Base-by-base conservation (phyloP, 805 yeast species). In the Sugiyamaella valdiviana region DNA sequence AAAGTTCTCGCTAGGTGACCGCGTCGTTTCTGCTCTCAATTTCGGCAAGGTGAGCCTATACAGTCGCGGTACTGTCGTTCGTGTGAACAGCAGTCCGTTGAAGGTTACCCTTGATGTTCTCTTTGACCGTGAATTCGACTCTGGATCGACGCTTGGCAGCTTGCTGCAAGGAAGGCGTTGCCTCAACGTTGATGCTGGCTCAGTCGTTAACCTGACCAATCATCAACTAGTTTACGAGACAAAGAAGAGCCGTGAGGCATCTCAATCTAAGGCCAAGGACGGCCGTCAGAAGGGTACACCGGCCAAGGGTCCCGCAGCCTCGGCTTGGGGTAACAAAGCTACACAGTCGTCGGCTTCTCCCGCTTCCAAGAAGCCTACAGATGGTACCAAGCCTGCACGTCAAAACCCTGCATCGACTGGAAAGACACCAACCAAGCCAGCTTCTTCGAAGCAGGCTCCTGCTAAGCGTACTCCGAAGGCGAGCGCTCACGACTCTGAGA, bases 41-140 rank as follows among this genome's bases (percentile, higher is more conserved):
- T 80, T 85, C 20, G 98, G 98, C 45, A 88, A 86, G 61, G 95
- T 90, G 14, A 95, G 96, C 22, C 67, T 82, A 49, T 88, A 84
- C 62, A 76, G 86, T 21, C 84, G 84, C 60, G 99, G 99, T 63
- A 89, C 96, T 0, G 95, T 93, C 47, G 83, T 86, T 44, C 72
- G 79, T 37, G 87, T 86, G 38, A 74, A 79, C 32, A 78, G 81
- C 56, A 74, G 79, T 32, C 77, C 79, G 7, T 60, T 69, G n/a
- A 67, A 62, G 45, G 63, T 76, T 9, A 76, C 82, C 0, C 70
- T 93, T 49, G 88, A 85, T 54, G 82, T 93, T 45, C 65, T 93
- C 35, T 93, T 91, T 73, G 99, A 93, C 61, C 68, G 76, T 49
- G 85, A 90, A 37, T 72, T 91, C 48, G 72, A 89, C 45, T 85